Evolutionary conservation across 495 filamentous ascomycete genomes (phyloP), one percentile per base, ranked within the genome.

Genomic region (Sporormia fimetaria): DNA sequence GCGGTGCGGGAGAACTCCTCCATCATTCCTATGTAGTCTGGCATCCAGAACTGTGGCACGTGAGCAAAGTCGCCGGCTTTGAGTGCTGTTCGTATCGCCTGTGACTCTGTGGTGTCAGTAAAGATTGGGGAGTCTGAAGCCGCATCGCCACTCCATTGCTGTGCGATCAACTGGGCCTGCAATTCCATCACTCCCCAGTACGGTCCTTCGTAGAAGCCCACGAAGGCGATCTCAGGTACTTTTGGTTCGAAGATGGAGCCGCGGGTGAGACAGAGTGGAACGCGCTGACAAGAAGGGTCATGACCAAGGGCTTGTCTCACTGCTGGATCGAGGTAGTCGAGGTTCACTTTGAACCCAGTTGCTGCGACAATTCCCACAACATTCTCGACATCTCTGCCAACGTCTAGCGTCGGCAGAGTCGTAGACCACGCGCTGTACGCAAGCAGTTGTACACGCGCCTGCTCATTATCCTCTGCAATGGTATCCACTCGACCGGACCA

Each of bases 121-220:
- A 23, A 14, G 1, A 23, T 15, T 17, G 15, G 14, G 21, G 16
- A 15, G 15, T 36, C 20, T 24, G 46, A 33, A 42, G 42, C 53
- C 40, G 31, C 29, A 0, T 31, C 42, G 9, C 15, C 21, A 34
- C 31, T 51, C 67, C 73, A 75, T 11, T 53, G 35, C 3, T 56
- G 40, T 0, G 68, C 69, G 2, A 90, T 53, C 41, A 77, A 74
- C 10, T 76, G 72, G 0, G 83, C 81, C 59, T 93, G 87, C 73
- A 86, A 77, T 54, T 94, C 86, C 69, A 88, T 81, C 0, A 83
- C 71, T 0, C 80, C 81, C 80, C 84, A 94, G 59, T 81, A 93
- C 0, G 86, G 83, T 1, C 82, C 80, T 24, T 83, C 73, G 57
- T 93, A 88, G 59, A 88, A 81, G 3, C 87, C 87, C 0, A 92